A percentile compares a stretch with the other conserved stretches of the same genome.
Evolutionary conservation across 2,329 filamentous ascomycete genomes (phyloP).

Genomic region (Alternaria panax): DNA sequence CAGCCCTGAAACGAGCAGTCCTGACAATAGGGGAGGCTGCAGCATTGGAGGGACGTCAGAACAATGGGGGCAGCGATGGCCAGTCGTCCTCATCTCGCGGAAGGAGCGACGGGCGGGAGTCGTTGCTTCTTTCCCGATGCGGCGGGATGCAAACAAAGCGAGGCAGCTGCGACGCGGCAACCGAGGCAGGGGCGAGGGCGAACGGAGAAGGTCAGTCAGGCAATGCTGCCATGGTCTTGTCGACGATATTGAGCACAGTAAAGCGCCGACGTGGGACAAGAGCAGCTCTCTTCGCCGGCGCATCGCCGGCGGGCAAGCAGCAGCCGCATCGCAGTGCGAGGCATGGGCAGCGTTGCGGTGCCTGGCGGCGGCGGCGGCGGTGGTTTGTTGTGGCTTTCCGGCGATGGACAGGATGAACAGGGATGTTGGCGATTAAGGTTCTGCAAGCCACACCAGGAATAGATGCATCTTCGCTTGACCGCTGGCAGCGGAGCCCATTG

Average conservation of each 20-base stretch:
- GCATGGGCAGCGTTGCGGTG: slow-evolving; percentile 25
- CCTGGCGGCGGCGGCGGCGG: slow-evolving; percentile 31
- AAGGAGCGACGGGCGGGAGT: slow-evolving; percentile 15
- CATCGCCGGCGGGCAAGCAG: slow-evolving; percentile 18
- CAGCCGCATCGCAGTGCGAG: not conserved
- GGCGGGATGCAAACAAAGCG: slow-evolving; percentile 28
- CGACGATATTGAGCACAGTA: slow-evolving; percentile 14
- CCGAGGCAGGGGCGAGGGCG: slow-evolving; percentile 26
- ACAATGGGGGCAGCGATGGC: not conserved
- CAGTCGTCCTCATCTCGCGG: slow-evolving; percentile 16
- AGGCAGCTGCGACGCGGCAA: slow-evolving; percentile 15
- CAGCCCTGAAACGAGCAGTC: not conserved
- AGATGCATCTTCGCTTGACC: slow-evolving; percentile 41
- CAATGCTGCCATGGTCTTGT: slow-evolving; percentile 9
- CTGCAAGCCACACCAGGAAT: slow-evolving; percentile 52
- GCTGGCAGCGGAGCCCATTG: slow-evolving; percentile 24
- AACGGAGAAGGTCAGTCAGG: slow-evolving; percentile 20
- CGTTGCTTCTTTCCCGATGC: slow-evolving; percentile 26
- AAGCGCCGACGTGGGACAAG: slow-evolving; percentile 32
- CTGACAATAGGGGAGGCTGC: not conserved
- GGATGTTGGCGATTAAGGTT: slow-evolving; percentile 44
- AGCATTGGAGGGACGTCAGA: not conserved
- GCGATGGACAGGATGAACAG: slow-evolving; percentile 37
- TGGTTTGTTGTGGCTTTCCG: slow-evolving; percentile 37
- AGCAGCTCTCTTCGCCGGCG: slow-evolving; percentile 26